A percentile compares a stretch with the other conserved stretches of the same genome.
phyloP scores from a whole-genome alignment of 495 filamentous ascomycete species.

The Podospora pseudopauciseta region DNA sequence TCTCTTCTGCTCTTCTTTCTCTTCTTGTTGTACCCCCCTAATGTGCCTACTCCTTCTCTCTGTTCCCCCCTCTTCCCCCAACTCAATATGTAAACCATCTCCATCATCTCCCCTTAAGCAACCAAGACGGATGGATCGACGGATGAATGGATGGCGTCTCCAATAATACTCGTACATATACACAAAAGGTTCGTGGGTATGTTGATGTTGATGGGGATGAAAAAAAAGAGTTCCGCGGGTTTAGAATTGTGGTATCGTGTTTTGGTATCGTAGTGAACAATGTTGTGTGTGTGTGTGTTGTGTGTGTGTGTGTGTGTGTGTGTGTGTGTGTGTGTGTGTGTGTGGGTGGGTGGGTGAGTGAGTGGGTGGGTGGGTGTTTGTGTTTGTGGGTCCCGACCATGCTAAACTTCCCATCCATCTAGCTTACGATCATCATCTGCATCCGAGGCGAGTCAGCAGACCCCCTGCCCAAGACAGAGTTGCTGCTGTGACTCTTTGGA shows the following conservation, averaged over 20 bases:
- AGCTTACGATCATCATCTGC: slow-evolving; percentile 68
- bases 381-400: too few relatives aligned
- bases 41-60: not conserved
- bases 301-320: too few relatives aligned
- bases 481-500: slow-evolving; percentile 49
- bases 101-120: not conserved
- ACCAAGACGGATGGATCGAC: too few relatives aligned
- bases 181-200: slow-evolving; percentile 2
- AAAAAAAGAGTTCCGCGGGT: not conserved
- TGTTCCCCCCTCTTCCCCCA: not conserved
- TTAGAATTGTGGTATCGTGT: not conserved
- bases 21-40: not conserved
- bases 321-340: too few relatives aligned
- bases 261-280: not conserved
- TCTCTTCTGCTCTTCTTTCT: not conserved
- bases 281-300: not conserved
- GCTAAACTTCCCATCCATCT: slow-evolving; percentile 12
- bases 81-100: not conserved
- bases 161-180: slow-evolving; percentile 20
- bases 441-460: slow-evolving; percentile 54
- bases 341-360: too few relatives aligned
- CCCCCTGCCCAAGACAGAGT: slow-evolving; percentile 46
- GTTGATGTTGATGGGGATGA: not conserved
- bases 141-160: not conserved
- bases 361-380: too few relatives aligned